A percentile compares a stretch with the other conserved stretches of the same genome.
Evolutionary conservation across 2,329 filamentous ascomycete species (phyloP).

Genomic region (Diaporthe citriasiana): DNA sequence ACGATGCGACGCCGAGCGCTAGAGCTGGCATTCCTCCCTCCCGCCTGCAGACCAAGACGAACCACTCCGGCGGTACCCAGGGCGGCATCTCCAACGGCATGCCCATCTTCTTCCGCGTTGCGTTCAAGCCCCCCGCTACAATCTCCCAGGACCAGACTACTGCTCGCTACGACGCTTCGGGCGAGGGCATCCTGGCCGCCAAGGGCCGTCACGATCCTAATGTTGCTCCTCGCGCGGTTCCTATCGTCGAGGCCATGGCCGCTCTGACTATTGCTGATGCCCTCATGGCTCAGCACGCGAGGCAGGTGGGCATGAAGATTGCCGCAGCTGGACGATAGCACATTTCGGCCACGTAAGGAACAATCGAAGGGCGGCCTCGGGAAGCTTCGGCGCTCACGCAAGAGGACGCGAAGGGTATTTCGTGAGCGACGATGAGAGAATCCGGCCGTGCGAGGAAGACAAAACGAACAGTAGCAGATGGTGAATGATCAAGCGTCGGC

Average conservation of each 20-base stretch:
- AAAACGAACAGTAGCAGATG: neutral
- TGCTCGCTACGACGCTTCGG: slow-evolving; percentile 79
- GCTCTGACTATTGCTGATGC: slow-evolving; percentile 62
- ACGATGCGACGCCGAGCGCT: slow-evolving; percentile 40
- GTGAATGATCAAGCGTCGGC: neutral
- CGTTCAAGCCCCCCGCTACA: slow-evolving; percentile 95
- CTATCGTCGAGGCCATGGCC: slow-evolving; percentile 93
- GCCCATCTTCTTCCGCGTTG: slow-evolving; percentile 93
- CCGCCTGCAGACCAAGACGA: slow-evolving; percentile 87
- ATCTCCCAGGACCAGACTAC: slow-evolving; percentile 92
- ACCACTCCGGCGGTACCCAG: slow-evolving; percentile 95
- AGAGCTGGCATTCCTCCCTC: slow-evolving; percentile 65
- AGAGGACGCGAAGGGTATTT: neutral
- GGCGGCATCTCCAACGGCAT: slow-evolving; percentile 96
- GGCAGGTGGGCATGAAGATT: slow-evolving; percentile 7
- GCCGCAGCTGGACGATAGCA: slow-evolving; percentile 1
- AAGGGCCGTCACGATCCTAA: slow-evolving; percentile 97
- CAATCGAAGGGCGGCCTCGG: neutral
- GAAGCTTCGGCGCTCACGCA: neutral
- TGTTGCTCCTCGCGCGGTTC: slow-evolving; percentile 89
- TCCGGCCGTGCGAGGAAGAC: neutral
- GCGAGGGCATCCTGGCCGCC: slow-evolving; percentile 83
- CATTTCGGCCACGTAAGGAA: slow-evolving; percentile 2
- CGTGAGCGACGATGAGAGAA: neutral
- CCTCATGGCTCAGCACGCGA: slow-evolving; percentile 8